Percentiles rank a stretch among this genome's conserved stretches.
Conservation (phyloP, 371 early-diverging fungal genomes). For the Mucor indicus region DNA sequence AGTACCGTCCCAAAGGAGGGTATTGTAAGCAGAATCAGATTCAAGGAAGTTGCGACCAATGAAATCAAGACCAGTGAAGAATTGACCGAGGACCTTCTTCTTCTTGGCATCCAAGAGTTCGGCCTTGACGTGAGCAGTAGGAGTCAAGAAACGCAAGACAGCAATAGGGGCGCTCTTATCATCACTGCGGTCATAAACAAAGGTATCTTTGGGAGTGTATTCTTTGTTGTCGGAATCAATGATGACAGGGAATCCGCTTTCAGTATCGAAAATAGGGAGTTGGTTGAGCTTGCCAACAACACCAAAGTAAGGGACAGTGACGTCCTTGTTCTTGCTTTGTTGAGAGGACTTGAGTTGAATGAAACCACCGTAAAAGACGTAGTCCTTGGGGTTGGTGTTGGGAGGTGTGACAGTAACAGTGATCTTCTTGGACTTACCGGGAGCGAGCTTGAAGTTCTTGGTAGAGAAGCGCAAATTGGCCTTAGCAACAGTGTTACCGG, state of each 20-base stretch:
- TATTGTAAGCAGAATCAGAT: not conserved
- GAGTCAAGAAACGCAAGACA: conserved; percentile 30
- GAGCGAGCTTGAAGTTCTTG: conserved; percentile 28
- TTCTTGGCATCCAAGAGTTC: conserved; percentile 23
- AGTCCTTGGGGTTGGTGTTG: conserved; percentile 31
- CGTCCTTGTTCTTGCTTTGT: conserved; percentile 16
- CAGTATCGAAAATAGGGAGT: conserved; percentile 29
- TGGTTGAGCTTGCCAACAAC: conserved; percentile 43
- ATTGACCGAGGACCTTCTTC: conserved; percentile 19
- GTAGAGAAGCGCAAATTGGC: conserved; percentile 36
- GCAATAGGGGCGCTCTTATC: conserved; percentile 9
- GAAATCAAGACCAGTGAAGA: conserved; percentile 13
- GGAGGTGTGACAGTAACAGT: conserved; percentile 45
- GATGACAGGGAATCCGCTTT: conserved; percentile 16
- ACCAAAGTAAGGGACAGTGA: conserved; percentile 57
- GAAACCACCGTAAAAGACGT: conserved; percentile 36
- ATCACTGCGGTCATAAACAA: conserved; percentile 19
- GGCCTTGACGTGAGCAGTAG: conserved; percentile 21
- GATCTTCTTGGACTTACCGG: conserved; percentile 41
- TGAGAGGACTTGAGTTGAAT: conserved; percentile 22
- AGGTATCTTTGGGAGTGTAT: conserved; percentile 20
- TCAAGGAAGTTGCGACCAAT: conserved; percentile 23
- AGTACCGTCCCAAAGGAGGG: conserved; percentile 26
- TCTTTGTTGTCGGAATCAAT: conserved; percentile 5
- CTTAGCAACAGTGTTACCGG: conserved; percentile 17